Conservation (phyloP, 2,329 filamentous ascomycete species). For the Talaromyces islandicus region DNA sequence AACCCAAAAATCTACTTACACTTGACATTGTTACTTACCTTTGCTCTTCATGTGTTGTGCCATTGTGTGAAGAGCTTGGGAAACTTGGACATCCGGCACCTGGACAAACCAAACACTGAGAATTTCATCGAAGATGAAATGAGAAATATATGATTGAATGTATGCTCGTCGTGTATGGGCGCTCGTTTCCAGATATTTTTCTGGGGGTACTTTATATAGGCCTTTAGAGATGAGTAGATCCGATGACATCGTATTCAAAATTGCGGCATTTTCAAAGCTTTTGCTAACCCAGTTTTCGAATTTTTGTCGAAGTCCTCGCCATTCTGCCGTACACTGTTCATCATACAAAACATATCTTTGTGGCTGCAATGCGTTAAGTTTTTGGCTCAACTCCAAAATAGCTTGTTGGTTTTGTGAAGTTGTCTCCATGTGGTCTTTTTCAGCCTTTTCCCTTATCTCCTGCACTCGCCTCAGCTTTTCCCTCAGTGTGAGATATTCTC, state of each 20-base stretch:
- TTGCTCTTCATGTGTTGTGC: background rate
- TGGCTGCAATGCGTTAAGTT: background rate
- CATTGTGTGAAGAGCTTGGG: background rate
- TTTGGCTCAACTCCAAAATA: background rate
- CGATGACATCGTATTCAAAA: background rate
- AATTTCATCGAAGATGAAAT: background rate
- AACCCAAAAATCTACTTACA: background rate
- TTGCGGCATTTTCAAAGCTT: slow-evolving; percentile 5
- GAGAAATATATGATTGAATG: background rate
- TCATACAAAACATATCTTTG: slow-evolving; percentile 11
- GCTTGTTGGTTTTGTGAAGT: background rate
- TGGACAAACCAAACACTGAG: background rate
- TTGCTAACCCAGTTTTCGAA: slow-evolving; percentile 13
- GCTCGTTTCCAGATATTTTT: background rate
- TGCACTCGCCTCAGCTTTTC: background rate
- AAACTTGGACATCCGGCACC: background rate
- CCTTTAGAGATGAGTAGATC: background rate
- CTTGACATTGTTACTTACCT: slow-evolving; percentile 7
- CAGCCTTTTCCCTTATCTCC: background rate
- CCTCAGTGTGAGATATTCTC: background rate
- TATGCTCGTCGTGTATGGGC: background rate
- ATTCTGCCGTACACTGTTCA: slow-evolving; percentile 8
- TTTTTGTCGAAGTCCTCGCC: slow-evolving; percentile 10
- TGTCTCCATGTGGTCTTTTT: background rate
- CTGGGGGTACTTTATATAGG: background rate